Conservation (phyloP, 257 asterid genomes). For the Scutellaria minor region DNA sequence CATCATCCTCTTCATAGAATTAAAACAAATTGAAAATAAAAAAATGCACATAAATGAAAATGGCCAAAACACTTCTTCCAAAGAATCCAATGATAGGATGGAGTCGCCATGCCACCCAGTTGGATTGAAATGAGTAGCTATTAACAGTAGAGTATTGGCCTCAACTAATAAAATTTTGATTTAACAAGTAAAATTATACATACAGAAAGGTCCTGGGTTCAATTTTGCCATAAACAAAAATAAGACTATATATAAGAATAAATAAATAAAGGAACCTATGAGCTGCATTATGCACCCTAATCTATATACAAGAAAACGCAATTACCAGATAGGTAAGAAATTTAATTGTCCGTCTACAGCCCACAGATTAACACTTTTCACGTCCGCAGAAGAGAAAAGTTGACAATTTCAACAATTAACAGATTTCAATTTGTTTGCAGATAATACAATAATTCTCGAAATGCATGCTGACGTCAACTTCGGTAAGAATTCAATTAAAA, state of each 20-base stretch:
- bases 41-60: neutral
- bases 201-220: neutral
- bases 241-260: too few relatives aligned
- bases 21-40: neutral
- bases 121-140: neutral
- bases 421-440: neutral
- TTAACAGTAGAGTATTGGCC: neutral
- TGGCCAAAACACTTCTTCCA: neutral
- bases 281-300: neutral
- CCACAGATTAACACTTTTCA: neutral
- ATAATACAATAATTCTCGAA: neutral
- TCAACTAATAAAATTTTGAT: neutral
- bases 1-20: slow-evolving; percentile 13
- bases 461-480: neutral
- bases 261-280: too few relatives aligned
- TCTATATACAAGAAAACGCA: neutral
- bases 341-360: neutral
- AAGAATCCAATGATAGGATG: neutral
- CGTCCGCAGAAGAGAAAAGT: neutral
- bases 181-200: neutral
- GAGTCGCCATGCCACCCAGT: neutral
- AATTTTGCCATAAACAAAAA: too few relatives aligned
- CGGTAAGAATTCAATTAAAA: neutral
- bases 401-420: slow-evolving; percentile 19
- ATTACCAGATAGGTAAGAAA: neutral